Conservation (phyloP, 176 grass and related monocot genomes). For the Triticum turgidum region DNA sequence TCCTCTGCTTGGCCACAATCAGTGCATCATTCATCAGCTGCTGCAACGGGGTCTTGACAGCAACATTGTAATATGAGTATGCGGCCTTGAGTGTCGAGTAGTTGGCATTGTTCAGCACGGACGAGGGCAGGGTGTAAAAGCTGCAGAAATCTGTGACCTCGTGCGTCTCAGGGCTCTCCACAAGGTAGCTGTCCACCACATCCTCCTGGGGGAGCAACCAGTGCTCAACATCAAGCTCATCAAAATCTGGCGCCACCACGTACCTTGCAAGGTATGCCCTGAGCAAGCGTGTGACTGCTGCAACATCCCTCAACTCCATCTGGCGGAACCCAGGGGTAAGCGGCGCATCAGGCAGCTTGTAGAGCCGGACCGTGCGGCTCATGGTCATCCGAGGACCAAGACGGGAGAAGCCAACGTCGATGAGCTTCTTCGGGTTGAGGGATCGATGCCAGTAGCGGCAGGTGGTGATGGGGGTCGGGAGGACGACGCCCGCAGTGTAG, state of each 20-base stretch:
- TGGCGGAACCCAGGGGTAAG: slow-evolving; percentile 84
- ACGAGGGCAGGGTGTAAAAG: slow-evolving; percentile 91
- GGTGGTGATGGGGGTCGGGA: slow-evolving; percentile 93
- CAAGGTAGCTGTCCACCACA: slow-evolving; percentile 93
- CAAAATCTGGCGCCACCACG: slow-evolving; percentile 80
- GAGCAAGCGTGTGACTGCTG: slow-evolving; percentile 78
- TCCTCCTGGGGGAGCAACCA: slow-evolving; percentile 84
- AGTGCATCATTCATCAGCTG: slow-evolving; percentile 96
- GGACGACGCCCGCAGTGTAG: slow-evolving; percentile 87
- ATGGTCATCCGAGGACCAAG: slow-evolving; percentile 96
- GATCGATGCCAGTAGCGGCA: slow-evolving; percentile 98
- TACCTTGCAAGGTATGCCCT: slow-evolving; percentile 72
- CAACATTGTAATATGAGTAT: slow-evolving; percentile 94
- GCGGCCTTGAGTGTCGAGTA: slow-evolving; percentile 82
- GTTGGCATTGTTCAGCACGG: slow-evolving; percentile 89
- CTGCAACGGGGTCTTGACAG: slow-evolving; percentile 77
- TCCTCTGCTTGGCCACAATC: slow-evolving; percentile 88
- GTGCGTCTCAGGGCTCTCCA: slow-evolving; percentile 93
- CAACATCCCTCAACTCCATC: slow-evolving; percentile 90
- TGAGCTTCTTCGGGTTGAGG: slow-evolving; percentile 94
- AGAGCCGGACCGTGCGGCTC: slow-evolving; percentile 91
- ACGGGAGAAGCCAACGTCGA: slow-evolving; percentile 90
- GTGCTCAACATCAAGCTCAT: slow-evolving; percentile 96
- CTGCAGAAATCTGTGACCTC: slow-evolving; percentile 98
- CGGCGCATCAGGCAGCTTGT: slow-evolving; percentile 81